A percentile compares a stretch with the other conserved stretches of the same genome.
These are phyloP conservation scores for Ceratobasidium sp. DNA, from an alignment of 1,284 basidiomycete genomes.

Conservation along the genomic window DNA sequence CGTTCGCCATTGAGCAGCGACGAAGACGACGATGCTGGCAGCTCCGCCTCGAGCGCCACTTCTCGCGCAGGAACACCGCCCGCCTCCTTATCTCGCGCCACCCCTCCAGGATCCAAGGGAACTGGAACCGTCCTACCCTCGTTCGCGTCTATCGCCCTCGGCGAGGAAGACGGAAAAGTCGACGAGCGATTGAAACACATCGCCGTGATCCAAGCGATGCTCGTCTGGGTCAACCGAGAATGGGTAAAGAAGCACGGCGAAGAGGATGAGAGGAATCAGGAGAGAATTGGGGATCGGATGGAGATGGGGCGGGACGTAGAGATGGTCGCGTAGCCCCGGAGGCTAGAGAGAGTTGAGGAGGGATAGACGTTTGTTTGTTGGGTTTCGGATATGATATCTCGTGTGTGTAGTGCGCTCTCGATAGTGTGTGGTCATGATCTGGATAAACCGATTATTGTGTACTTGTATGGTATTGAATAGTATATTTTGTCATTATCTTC, in stretches of 20 bases:
- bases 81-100: neutral
- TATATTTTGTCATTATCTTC: constrained; percentile 16
- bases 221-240: constrained; percentile 31
- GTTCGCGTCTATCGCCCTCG: constrained; percentile 39
- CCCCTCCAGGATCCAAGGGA: neutral
- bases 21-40: constrained; percentile 24
- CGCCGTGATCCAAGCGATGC: constrained; percentile 37
- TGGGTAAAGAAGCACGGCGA: constrained; percentile 30
- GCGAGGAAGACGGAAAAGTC: constrained; percentile 23
- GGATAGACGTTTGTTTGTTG: too few relatives aligned
- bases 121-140: constrained; percentile 27
- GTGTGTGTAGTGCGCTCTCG: too few relatives aligned
- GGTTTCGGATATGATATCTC: too few relatives aligned
- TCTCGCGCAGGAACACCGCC: constrained; percentile 33
- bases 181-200: constrained; percentile 40
- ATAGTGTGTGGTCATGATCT: too few relatives aligned
- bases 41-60: constrained; percentile 11
- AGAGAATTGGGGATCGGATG: neutral
- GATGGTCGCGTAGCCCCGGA: constrained; percentile 34
- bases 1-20: constrained; percentile 6
- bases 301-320: constrained; percentile 25
- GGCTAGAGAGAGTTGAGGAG: too few relatives aligned
- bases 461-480: constrained; percentile 25
- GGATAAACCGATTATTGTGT: constrained; percentile 2
- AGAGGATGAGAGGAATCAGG: neutral